Percentiles rank a stretch among this genome's conserved stretches.
Evolutionary conservation across 2,329 filamentous ascomycete genomes (phyloP).

Genomic region (Trichoderma asperellum): DNA sequence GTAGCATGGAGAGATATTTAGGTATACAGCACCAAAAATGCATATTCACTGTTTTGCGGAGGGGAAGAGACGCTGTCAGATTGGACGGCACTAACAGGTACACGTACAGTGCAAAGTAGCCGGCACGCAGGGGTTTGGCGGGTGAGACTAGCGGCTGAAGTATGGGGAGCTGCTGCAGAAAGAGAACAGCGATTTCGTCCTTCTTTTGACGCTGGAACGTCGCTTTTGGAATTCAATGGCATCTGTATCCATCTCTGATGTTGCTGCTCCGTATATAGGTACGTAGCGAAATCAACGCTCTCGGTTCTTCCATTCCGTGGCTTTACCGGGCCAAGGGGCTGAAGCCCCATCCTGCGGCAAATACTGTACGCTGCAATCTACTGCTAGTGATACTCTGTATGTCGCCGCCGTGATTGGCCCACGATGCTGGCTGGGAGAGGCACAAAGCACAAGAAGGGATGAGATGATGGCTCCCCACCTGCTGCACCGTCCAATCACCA

Average conservation of each 20-base stretch:
- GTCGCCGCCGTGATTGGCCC: slow-evolving; percentile 12
- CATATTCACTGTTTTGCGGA: neutral
- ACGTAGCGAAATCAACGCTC: neutral
- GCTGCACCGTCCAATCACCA: neutral
- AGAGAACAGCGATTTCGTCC: neutral
- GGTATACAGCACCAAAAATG: neutral
- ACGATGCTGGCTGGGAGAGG: neutral
- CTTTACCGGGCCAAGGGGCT: neutral
- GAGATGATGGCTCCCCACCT: neutral
- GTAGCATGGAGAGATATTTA: neutral
- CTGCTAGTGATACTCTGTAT: neutral
- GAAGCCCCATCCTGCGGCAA: neutral
- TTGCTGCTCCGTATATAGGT: too few relatives aligned
- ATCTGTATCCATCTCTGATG: neutral
- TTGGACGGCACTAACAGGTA: too few relatives aligned
- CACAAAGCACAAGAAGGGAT: neutral
- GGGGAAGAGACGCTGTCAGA: neutral
- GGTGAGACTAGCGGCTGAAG: slow-evolving; percentile 5
- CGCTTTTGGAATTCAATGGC: neutral
- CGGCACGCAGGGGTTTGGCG: neutral
- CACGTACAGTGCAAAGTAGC: neutral
- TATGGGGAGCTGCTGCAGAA: slow-evolving; percentile 12
- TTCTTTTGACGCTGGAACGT: neutral
- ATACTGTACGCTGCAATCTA: neutral
- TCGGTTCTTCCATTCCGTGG: neutral